A percentile compares a stretch with the other conserved stretches of the same genome.
These are phyloP conservation scores for Alternaria conjuncta DNA, from an alignment of 2,329 filamentous ascomycete genomes.

Conservation along the genomic window DNA sequence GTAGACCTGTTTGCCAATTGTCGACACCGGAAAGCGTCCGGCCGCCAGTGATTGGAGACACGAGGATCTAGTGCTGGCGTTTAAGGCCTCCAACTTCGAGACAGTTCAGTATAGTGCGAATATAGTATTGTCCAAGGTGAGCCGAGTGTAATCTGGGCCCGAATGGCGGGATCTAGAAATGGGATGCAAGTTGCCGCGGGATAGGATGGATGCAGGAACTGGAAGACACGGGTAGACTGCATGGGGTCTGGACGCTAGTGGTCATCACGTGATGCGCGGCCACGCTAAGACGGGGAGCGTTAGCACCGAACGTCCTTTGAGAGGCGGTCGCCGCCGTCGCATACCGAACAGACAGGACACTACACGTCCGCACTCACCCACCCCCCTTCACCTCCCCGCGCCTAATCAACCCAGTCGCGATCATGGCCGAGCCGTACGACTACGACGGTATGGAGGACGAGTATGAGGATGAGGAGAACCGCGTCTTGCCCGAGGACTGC, in stretches of 20 bases:
- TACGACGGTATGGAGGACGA: slow-evolving; percentile 50
- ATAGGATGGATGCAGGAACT: neutral
- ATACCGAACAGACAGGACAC: slow-evolving; percentile 24
- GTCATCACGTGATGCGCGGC: neutral
- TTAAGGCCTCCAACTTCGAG: neutral
- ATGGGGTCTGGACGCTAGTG: neutral
- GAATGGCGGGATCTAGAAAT: neutral
- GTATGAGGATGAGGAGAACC: slow-evolving; percentile 68
- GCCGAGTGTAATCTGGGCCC: neutral
- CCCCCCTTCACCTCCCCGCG: slow-evolving; percentile 1
- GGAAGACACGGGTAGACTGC: neutral
- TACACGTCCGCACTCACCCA: slow-evolving; percentile 19
- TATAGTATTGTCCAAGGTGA: accelerated
- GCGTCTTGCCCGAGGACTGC: slow-evolving; percentile 92
- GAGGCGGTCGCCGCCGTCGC: slow-evolving; percentile 34
- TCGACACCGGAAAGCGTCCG: neutral
- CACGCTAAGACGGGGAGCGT: neutral
- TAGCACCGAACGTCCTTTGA: slow-evolving; percentile 23
- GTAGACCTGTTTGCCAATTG: neutral
- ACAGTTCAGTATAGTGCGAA: neutral
- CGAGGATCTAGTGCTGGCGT: neutral
- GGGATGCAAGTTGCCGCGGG: neutral
- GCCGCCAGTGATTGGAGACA: neutral
- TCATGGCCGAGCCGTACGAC: slow-evolving; percentile 55
- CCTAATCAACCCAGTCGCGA: slow-evolving; percentile 19